A percentile compares a stretch with the other conserved stretches of the same genome.
These are phyloP conservation scores for Daldinia decipiens DNA, from an alignment of 495 filamentous ascomycete genomes.

Conservation along the genomic window DNA sequence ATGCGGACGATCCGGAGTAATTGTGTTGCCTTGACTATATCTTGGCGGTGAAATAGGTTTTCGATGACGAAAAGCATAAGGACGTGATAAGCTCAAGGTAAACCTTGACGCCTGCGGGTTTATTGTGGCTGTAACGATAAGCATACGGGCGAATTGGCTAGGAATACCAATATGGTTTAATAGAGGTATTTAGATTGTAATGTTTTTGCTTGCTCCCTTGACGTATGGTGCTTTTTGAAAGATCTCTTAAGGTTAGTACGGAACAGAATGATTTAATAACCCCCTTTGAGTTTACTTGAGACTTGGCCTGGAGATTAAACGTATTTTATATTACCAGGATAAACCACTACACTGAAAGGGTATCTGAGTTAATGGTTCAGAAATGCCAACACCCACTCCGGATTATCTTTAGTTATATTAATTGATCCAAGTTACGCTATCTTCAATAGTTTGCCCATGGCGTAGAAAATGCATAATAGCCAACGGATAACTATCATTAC, in stretches of 20 bases:
- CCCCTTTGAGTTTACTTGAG: constrained; percentile 7
- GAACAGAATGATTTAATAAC: background rate
- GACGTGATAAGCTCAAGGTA: background rate
- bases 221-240: background rate
- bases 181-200: background rate
- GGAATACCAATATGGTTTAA: constrained; percentile 6
- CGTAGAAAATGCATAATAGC: background rate
- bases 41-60: background rate
- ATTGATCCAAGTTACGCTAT: background rate
- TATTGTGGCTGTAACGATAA: constrained; percentile 2
- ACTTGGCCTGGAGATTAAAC: constrained; percentile 1
- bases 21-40: constrained; percentile 2
- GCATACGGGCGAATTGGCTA: background rate
- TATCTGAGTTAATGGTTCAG: background rate
- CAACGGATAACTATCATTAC: background rate
- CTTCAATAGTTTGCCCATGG: background rate
- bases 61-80: constrained; percentile 2
- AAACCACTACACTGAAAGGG: too few relatives aligned
- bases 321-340: too few relatives aligned
- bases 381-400: background rate
- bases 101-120: background rate
- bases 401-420: background rate
- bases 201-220: background rate
- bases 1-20: constrained; percentile 53
- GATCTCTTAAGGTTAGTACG: background rate